These are phyloP conservation scores for Penicillium hesseltinei DNA, from an alignment of 2,329 filamentous ascomycete genomes.

Conservation along the genomic window DNA sequence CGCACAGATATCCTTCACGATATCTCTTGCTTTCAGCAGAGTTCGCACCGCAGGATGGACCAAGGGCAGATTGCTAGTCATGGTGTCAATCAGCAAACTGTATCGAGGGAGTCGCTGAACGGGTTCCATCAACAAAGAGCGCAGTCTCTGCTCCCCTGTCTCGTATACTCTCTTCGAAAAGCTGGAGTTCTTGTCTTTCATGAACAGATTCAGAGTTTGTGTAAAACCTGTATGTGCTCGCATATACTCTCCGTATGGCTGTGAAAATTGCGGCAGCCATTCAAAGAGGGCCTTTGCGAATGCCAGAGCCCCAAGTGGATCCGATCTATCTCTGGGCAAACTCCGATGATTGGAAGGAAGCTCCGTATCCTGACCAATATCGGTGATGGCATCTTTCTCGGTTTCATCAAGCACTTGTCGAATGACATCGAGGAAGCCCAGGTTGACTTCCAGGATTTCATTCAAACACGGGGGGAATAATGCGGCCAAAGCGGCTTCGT, in stretches of 20 bases:
- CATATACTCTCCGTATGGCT: constrained; percentile 92
- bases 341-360: constrained; percentile 42
- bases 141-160: constrained; percentile 84
- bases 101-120: constrained; percentile 93
- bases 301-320: constrained; percentile 73
- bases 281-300: constrained; percentile 80
- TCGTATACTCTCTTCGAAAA: constrained; percentile 78
- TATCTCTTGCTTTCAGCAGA: constrained; percentile 85
- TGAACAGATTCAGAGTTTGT: constrained; percentile 72
- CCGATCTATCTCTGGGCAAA: constrained; percentile 53
- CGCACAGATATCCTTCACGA: constrained; percentile 94
- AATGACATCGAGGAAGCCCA: constrained; percentile 74
- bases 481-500: constrained; percentile 67
- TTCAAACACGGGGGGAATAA: constrained; percentile 81
- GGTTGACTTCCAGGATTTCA: constrained; percentile 77
- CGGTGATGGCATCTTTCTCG: constrained; percentile 73
- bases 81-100: constrained; percentile 94
- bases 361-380: constrained; percentile 64
- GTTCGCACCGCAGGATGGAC: constrained; percentile 79
- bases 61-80: constrained; percentile 79
- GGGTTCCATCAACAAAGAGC: constrained; percentile 91
- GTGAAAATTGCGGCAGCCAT: constrained; percentile 90
- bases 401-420: constrained; percentile 76
- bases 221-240: constrained; percentile 84
- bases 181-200: constrained; percentile 73